Conservation (phyloP, 306 rosid species). For the Glycyrrhiza uralensis region DNA sequence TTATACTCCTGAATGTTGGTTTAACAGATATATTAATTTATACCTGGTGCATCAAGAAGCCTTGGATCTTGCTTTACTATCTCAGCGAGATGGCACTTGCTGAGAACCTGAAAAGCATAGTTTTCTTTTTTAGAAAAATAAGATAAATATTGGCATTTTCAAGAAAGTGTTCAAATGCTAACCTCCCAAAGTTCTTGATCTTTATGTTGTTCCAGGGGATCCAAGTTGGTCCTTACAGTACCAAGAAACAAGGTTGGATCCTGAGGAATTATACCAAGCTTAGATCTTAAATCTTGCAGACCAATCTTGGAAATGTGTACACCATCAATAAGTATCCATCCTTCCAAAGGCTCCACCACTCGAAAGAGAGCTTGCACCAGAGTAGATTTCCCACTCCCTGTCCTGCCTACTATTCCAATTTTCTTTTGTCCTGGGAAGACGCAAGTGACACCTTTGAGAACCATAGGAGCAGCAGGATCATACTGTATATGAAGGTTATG, state of each 20-base stretch:
- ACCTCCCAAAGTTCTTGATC: conserved; percentile 82
- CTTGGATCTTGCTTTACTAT: conserved; percentile 58
- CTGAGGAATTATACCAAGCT: conserved; percentile 73
- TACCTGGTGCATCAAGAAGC: conserved; percentile 89
- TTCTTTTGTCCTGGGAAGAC: conserved; percentile 62
- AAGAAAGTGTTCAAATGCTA: conserved; percentile 12
- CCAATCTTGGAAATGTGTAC: conserved; percentile 65
- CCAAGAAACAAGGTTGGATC: conserved; percentile 74
- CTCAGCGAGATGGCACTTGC: conserved; percentile 67
- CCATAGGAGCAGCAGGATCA: conserved; percentile 60
- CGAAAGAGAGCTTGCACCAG: conserved; percentile 78
- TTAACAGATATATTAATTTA: neutral
- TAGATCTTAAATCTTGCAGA: conserved; percentile 71
- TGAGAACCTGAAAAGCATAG: conserved; percentile 56
- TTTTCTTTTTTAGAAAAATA: neutral
- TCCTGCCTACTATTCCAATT: conserved; percentile 77
- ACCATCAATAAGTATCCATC: conserved; percentile 56
- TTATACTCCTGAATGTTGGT: conserved; percentile 1
- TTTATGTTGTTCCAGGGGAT: conserved; percentile 59
- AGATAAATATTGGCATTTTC: neutral
- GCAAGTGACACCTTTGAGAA: conserved; percentile 75
- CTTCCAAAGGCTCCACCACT: conserved; percentile 65
- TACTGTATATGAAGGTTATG: conserved; percentile 59
- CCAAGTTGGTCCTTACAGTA: conserved; percentile 66
- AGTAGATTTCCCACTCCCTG: conserved; percentile 89